Evolutionary conservation across 352 stramenopile genomes (phyloP), one percentile per base, ranked within the genome.

Genomic region (Phytopythium montanum): DNA sequence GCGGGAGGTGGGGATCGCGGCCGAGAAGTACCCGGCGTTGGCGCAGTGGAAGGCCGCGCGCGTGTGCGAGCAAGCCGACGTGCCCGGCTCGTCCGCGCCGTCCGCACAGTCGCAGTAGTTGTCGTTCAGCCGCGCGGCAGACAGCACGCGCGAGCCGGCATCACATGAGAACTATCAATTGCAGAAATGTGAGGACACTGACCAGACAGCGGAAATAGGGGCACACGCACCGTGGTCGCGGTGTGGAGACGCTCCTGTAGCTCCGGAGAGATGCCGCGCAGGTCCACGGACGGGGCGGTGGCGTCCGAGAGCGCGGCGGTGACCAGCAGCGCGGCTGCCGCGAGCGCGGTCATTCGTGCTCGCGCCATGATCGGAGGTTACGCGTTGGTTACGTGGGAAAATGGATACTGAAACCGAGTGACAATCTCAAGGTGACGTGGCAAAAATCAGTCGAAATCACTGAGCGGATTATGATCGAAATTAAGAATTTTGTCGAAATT

Each of bases 81-180:
- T 98, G 33, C 81, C 77, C 8, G 88, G 83, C 68, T 98, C 92
- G 72, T 98, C 92, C 23, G 64, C 88, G 25, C 89, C 90, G 74
- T 98, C 90, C 1, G 53, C 62, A 69, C 93, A 98, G 76, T 98
- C 94, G 70, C 94, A 98, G 67, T 97, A 98, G 71, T 97, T 90
- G 76, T 98, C 94, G 71, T 98, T 98, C 13, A 97, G 66, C 25
- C 65, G 63, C 23, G 61, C 60, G 19, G 90, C 29, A 9, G 75
- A 69, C 21, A 97, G 65, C 5, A 56, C 70, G 54, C 83, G 77
- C 12, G 56, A 50, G n/a, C 79, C 73, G 16, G 73, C 64, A 58
- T 94, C 83, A 44, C 88, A 97, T 13, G 72, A 65, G 63, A 96
- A 92, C 77, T 90, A 54, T 33, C 21, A 7, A 68, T 21, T 19